These are phyloP conservation scores for Drechslerella coelobrocha DNA, from an alignment of 2,329 filamentous ascomycete genomes.

Conservation along the genomic window DNA sequence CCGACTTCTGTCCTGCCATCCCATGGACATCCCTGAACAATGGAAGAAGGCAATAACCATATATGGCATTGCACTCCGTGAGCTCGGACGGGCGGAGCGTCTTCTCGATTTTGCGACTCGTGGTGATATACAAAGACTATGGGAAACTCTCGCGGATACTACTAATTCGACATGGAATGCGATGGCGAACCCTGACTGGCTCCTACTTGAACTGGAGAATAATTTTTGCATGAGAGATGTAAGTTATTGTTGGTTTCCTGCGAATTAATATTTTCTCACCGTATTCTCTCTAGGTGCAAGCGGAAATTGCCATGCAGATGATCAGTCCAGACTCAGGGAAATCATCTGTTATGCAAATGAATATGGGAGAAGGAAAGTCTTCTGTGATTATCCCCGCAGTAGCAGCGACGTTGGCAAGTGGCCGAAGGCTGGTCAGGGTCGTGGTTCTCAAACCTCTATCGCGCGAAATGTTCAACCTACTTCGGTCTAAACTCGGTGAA, in stretches of 20 bases:
- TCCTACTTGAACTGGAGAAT: constrained; percentile 71
- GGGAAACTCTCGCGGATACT: constrained; percentile 58
- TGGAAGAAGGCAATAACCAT: constrained; percentile 59
- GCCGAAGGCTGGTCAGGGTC: constrained; percentile 64
- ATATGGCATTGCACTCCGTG: constrained; percentile 60
- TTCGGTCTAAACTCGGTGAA: constrained; percentile 65
- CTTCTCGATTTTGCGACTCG: constrained; percentile 57
- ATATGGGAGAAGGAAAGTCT: constrained; percentile 76
- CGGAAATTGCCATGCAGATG: constrained; percentile 67
- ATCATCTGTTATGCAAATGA: constrained; percentile 70
- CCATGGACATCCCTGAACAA: constrained; percentile 50
- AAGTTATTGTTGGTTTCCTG: not conserved
- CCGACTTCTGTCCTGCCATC: constrained; percentile 14
- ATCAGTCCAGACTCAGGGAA: constrained; percentile 57
- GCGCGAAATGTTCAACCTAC: constrained; percentile 67
- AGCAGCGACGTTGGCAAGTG: constrained; percentile 64
- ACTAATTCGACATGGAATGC: constrained; percentile 65
- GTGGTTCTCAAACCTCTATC: constrained; percentile 69
- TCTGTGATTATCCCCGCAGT: constrained; percentile 74
- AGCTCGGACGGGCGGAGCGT: constrained; percentile 60
- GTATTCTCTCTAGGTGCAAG: constrained; percentile 60
- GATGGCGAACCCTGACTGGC: constrained; percentile 66
- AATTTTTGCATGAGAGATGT: constrained; percentile 67
- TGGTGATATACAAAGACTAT: constrained; percentile 56
- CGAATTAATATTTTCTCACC: not conserved